phyloP scores from a whole-genome alignment of 2,329 filamentous ascomycete genomes.

The Aspergillus viridinutans region DNA sequence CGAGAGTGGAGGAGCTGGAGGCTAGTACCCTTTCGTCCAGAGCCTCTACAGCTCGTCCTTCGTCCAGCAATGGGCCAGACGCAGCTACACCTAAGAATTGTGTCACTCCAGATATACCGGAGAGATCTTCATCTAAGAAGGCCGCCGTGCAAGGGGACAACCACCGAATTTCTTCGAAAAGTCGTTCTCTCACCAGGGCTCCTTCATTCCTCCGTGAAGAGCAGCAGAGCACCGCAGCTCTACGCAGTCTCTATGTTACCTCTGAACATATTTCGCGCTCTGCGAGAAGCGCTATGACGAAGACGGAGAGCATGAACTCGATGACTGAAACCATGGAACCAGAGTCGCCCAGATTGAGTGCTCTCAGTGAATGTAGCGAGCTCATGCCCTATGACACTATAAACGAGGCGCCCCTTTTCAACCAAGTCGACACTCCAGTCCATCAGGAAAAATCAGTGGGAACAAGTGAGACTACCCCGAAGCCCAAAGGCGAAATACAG shows the following conservation, averaged over 20 bases:
- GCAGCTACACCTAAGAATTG: slow-evolving; percentile 26
- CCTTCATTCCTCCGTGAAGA: slow-evolving; percentile 39
- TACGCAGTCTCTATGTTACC: slow-evolving; percentile 37
- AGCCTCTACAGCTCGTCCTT: slow-evolving; percentile 23
- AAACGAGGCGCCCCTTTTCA: slow-evolving; percentile 16
- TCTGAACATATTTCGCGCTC: slow-evolving; percentile 25
- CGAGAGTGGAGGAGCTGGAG: slow-evolving; percentile 34
- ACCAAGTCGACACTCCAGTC: slow-evolving; percentile 28
- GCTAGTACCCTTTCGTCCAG: slow-evolving; percentile 15
- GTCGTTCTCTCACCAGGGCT: slow-evolving; percentile 28
- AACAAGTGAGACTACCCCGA: slow-evolving; percentile 15
- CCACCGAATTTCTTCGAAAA: slow-evolving; percentile 17
- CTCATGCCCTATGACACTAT: slow-evolving; percentile 29
- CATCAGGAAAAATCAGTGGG: slow-evolving; percentile 13
- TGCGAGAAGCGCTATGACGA: slow-evolving; percentile 28
- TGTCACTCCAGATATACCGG: slow-evolving; percentile 32
- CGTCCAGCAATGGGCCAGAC: slow-evolving; percentile 23
- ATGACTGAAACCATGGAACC: slow-evolving; percentile 31
- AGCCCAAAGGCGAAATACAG: slow-evolving; percentile 9
- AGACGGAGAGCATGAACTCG: slow-evolving; percentile 34
- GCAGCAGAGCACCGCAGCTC: slow-evolving; percentile 32
- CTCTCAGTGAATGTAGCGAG: slow-evolving; percentile 44
- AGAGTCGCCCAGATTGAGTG: slow-evolving; percentile 39
- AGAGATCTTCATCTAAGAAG: slow-evolving; percentile 36
- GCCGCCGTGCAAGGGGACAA: slow-evolving; percentile 17